These are phyloP conservation scores for Hortaea werneckii DNA, from an alignment of 2,329 filamentous ascomycete genomes.

Conservation along the genomic window DNA sequence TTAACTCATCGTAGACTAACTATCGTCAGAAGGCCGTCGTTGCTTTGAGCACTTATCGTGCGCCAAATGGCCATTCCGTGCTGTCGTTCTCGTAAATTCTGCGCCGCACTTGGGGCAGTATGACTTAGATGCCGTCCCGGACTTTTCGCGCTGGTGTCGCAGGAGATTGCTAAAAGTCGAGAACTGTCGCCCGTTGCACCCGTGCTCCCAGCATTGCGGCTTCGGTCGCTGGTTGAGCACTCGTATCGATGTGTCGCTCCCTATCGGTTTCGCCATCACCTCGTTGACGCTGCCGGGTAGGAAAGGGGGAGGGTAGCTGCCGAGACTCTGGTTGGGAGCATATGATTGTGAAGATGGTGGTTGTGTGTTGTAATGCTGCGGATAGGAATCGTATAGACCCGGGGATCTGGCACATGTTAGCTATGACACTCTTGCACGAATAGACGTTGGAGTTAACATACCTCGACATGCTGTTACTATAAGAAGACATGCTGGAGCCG, in stretches of 20 bases:
- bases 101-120: slow-evolving; percentile 84
- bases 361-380: slow-evolving; percentile 17
- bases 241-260: slow-evolving; percentile 20
- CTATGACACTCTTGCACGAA: neutral
- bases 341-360: slow-evolving; percentile 17
- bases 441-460: slow-evolving; percentile 6
- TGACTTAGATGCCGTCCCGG: slow-evolving; percentile 78
- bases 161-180: slow-evolving; percentile 93
- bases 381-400: slow-evolving; percentile 22
- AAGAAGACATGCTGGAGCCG: slow-evolving; percentile 12
- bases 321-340: slow-evolving; percentile 7
- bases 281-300: slow-evolving; percentile 15
- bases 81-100: slow-evolving; percentile 82
- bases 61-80: slow-evolving; percentile 73
- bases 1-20: neutral
- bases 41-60: slow-evolving; percentile 86
- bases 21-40: slow-evolving; percentile 38
- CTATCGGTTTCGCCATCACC: slow-evolving; percentile 11
- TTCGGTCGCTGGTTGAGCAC: slow-evolving; percentile 50
- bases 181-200: slow-evolving; percentile 90
- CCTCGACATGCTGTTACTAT: slow-evolving; percentile 16
- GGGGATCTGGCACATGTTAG: slow-evolving; percentile 18
- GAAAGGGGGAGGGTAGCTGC: slow-evolving; percentile 18
- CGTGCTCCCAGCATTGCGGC: slow-evolving; percentile 94
- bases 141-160: slow-evolving; percentile 88